Conservation (phyloP, 2,329 filamentous ascomycete genomes). For the Colletotrichum theobromicola region DNA sequence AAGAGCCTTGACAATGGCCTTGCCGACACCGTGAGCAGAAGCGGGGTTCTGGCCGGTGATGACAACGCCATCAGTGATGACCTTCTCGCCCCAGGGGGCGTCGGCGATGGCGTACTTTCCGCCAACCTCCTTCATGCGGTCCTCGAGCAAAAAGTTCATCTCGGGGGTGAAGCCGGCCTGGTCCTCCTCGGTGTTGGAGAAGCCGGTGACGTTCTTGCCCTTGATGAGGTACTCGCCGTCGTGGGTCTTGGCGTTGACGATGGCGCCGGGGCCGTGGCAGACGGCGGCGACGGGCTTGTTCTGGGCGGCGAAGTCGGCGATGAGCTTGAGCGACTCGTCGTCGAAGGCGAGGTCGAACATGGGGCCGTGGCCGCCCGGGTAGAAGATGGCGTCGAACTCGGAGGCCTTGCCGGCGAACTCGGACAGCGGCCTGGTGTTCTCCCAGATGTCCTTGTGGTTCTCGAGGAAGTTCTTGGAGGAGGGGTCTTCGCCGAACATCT, state of each 20-base stretch:
- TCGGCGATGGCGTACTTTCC: slow-evolving; percentile 62
- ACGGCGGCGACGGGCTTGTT: slow-evolving; percentile 70
- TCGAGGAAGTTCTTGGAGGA: slow-evolving; percentile 59
- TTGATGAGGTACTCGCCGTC: slow-evolving; percentile 59
- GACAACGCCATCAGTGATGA: slow-evolving; percentile 55
- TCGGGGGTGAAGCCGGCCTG: slow-evolving; percentile 52
- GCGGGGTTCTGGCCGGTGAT: slow-evolving; percentile 66
- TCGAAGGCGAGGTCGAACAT: slow-evolving; percentile 72
- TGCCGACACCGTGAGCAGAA: slow-evolving; percentile 55
- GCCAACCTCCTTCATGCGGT: slow-evolving; percentile 54
- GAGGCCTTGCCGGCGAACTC: slow-evolving; percentile 59
- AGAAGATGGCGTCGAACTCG: slow-evolving; percentile 69
- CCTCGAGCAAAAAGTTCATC: slow-evolving; percentile 66
- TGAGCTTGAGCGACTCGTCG: slow-evolving; percentile 60
- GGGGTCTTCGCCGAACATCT: slow-evolving; percentile 58
- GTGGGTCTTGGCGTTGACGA: slow-evolving; percentile 60
- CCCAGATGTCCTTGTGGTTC: slow-evolving; percentile 64
- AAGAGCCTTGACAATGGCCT: slow-evolving; percentile 55
- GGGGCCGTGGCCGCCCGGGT: slow-evolving; percentile 64
- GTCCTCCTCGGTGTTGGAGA: slow-evolving; percentile 62
- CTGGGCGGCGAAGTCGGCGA: slow-evolving; percentile 64
- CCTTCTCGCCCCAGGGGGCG: slow-evolving; percentile 49
- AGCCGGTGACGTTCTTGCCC: slow-evolving; percentile 65
- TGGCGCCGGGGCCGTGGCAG: slow-evolving; percentile 71
- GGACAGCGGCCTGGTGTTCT: slow-evolving; percentile 63